phyloP scores from a whole-genome alignment of 495 filamentous ascomycete genomes.

The Amphirosellinia nigrospora region DNA sequence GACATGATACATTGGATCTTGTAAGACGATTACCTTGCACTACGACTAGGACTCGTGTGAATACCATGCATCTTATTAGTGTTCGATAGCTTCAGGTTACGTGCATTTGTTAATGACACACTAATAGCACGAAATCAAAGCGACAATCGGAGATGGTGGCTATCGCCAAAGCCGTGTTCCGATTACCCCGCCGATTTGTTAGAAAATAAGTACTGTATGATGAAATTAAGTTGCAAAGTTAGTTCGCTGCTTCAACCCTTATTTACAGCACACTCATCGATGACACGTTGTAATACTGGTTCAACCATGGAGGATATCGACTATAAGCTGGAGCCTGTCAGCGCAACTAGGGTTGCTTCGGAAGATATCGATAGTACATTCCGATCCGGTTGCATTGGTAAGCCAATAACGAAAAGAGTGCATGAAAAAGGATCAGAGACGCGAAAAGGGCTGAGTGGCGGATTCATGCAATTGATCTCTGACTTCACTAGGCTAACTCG shows the following conservation, averaged over 20 bases:
- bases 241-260: neutral
- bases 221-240: neutral
- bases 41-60: neutral
- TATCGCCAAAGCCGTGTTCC: slow-evolving; percentile 20
- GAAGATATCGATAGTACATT: slow-evolving; percentile 75
- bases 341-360: slow-evolving; percentile 55
- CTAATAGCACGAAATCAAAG: neutral
- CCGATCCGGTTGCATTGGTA: slow-evolving; percentile 71
- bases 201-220: slow-evolving; percentile 5
- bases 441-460: neutral
- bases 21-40: neutral
- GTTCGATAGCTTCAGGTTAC: neutral
- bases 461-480: neutral
- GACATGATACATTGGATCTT: neutral
- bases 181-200: slow-evolving; percentile 16
- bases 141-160: slow-evolving; percentile 3
- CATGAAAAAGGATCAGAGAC: neutral
- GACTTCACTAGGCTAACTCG: slow-evolving; percentile 25
- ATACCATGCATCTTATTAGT: neutral
- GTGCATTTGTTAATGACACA: neutral
- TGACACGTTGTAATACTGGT: neutral
- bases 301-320: slow-evolving; percentile 38
- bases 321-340: slow-evolving; percentile 55
- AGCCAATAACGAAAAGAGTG: slow-evolving; percentile 29
- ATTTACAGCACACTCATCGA: neutral